Conservation (phyloP, 2,329 filamentous ascomycete genomes). For the Byssoonygena ceratinophila region DNA sequence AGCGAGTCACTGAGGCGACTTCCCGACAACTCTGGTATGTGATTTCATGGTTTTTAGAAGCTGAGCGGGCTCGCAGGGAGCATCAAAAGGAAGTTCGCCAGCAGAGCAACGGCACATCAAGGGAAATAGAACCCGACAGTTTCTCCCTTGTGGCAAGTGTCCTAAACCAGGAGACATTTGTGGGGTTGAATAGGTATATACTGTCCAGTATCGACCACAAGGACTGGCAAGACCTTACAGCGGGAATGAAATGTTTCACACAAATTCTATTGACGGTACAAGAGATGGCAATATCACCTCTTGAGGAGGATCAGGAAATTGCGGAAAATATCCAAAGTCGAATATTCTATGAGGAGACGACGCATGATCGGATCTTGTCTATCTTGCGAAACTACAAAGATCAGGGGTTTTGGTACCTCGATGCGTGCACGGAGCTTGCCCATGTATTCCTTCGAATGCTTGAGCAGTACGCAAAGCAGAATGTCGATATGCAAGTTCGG, state of each 20-base stretch:
- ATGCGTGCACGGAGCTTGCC: constrained; percentile 78
- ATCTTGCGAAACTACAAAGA: constrained; percentile 82
- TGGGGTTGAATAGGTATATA: constrained; percentile 74
- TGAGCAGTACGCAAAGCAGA: constrained; percentile 89
- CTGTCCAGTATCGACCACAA: constrained; percentile 70
- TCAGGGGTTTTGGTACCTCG: constrained; percentile 86
- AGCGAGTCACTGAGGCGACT: constrained; percentile 68
- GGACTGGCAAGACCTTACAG: constrained; percentile 74
- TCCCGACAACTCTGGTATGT: constrained; percentile 83
- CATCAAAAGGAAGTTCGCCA: constrained; percentile 45
- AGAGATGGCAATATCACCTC: constrained; percentile 72
- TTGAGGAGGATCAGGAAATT: constrained; percentile 94
- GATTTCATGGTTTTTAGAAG: constrained; percentile 82
- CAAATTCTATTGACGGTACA: constrained; percentile 88
- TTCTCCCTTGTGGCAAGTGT: constrained; percentile 83
- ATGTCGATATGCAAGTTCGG: constrained; percentile 83
- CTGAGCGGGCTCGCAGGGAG: constrained; percentile 62
- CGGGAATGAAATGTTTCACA: constrained; percentile 87
- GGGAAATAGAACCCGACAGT: constrained; percentile 56
- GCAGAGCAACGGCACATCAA: constrained; percentile 38
- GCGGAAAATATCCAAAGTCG: constrained; percentile 93
- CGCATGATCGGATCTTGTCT: constrained; percentile 73
- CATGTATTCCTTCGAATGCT: constrained; percentile 88
- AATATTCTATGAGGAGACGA: constrained; percentile 96
- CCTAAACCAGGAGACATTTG: constrained; percentile 88